Conservation (phyloP, 129 eudicot genomes). For the Lactuca saligna region DNA sequence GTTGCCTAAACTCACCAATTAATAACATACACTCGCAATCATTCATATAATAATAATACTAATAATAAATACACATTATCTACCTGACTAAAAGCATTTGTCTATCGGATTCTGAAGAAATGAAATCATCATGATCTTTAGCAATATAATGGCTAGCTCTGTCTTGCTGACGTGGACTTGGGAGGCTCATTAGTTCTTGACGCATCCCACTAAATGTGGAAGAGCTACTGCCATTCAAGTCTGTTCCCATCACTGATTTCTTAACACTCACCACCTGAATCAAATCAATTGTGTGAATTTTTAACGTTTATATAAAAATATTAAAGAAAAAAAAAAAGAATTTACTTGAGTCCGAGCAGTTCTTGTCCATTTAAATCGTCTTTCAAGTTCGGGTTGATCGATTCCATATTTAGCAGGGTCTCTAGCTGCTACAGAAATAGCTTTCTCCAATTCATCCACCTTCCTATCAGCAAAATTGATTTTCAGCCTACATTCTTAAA, state of each 20-base stretch:
- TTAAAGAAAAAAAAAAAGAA: background rate
- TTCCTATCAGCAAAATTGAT: conserved; percentile 54
- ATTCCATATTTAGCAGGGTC: conserved; percentile 67
- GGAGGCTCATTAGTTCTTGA: conserved; percentile 72
- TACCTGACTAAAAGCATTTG: conserved; percentile 70
- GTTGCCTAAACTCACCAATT: conserved; percentile 45
- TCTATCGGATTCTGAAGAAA: conserved; percentile 69
- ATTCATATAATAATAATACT: too few relatives aligned
- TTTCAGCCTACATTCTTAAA: conserved; percentile 11
- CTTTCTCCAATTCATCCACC: conserved; percentile 79
- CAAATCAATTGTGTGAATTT: background rate
- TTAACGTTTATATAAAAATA: background rate
- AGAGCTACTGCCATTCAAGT: conserved; percentile 25
- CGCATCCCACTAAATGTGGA: conserved; percentile 45
- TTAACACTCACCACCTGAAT: conserved; percentile 54
- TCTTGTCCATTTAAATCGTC: conserved; percentile 63
- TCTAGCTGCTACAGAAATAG: conserved; percentile 65
- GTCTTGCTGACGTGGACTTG: conserved; percentile 47
- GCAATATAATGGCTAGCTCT: conserved; percentile 40
- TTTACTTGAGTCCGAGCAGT: conserved; percentile 61
- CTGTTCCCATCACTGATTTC: conserved; percentile 37
- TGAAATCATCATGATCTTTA: conserved; percentile 58
- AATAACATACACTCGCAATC: background rate
- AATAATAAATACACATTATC: background rate
- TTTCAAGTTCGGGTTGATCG: conserved; percentile 58